A percentile compares a stretch with the other conserved stretches of the same genome.
Conservation (phyloP, 1,284 basidiomycete genomes). For the Fomes fomentarius region DNA sequence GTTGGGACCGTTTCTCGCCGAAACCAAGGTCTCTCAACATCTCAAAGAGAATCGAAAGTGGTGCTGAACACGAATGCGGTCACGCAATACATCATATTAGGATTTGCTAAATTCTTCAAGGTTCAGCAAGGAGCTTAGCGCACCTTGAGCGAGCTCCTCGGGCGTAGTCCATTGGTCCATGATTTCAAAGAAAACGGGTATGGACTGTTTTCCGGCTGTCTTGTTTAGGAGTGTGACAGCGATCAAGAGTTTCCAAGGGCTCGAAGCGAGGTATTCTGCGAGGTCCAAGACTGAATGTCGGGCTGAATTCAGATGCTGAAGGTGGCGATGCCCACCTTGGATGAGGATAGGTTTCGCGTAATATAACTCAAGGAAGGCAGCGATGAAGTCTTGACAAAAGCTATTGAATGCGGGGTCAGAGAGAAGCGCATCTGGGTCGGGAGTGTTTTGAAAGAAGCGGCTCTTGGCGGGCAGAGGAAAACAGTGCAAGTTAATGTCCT, state of each 20-base stretch:
- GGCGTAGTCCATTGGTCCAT: conserved; percentile 57
- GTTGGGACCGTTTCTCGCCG: conserved; percentile 50
- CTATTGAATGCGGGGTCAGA: conserved; percentile 7
- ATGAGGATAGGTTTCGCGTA: conserved; percentile 28
- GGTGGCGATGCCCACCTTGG: conserved; percentile 19
- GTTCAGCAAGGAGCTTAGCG: conserved; percentile 2
- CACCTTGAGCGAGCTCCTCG: conserved; percentile 49
- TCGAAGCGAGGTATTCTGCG: conserved; percentile 47
- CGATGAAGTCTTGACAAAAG: conserved; percentile 20
- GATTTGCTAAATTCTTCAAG: no score
- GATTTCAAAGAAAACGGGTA: conserved; percentile 59
- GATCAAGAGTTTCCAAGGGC: conserved; percentile 59
- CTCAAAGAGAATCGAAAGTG: conserved; percentile 34
- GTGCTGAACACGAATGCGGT: no score
- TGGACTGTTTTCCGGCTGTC: conserved; percentile 52
- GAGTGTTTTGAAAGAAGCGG: conserved; percentile 5
- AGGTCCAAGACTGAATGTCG: not conserved
- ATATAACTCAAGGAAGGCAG: conserved; percentile 18
- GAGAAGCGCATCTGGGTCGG: not conserved
- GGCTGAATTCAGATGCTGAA: not conserved
- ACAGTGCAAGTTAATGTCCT: not conserved
- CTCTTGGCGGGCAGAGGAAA: conserved; percentile 1
- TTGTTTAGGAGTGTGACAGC: conserved; percentile 60
- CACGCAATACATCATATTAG: no score
- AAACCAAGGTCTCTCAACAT: conserved; percentile 55